Conservation (phyloP, 139 green algal species). For the Tetradesmus obliquus region DNA sequence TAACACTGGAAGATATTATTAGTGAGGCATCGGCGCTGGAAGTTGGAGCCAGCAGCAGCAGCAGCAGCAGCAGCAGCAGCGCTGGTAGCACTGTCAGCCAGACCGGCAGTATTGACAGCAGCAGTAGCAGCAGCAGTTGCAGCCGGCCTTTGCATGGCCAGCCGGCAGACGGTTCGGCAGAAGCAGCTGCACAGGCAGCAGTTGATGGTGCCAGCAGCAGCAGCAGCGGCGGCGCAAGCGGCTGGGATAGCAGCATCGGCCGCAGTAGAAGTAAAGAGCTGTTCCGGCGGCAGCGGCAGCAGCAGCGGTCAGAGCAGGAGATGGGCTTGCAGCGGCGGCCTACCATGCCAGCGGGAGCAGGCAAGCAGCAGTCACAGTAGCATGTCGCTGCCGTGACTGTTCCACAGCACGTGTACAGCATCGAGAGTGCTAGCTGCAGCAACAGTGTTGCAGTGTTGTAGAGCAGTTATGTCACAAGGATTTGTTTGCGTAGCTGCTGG, state of each 20-base stretch:
- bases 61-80: conserved; percentile 33
- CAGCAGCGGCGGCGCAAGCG: not conserved
- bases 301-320: not conserved
- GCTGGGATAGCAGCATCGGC: not conserved
- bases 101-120: not conserved
- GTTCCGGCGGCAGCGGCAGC: not conserved
- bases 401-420: too few relatives aligned
- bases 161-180: not conserved
- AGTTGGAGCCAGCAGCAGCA: not conserved
- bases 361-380: not conserved
- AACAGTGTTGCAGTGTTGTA: too few relatives aligned
- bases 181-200: not conserved
- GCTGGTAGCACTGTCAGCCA: not conserved
- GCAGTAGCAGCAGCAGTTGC: conserved; percentile 11
- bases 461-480: too few relatives aligned
- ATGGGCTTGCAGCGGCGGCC: not conserved
- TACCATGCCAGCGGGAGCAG: not conserved
- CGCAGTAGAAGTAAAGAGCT: not conserved
- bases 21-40: conserved; percentile 1
- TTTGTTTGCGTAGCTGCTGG: too few relatives aligned
- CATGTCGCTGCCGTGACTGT: too few relatives aligned
- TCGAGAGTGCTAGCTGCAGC: too few relatives aligned
- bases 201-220: conserved; percentile 3
- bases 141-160: not conserved
- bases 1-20: conserved; percentile 40